Conservation (phyloP, 176 grass and related monocot genomes). For the Carex cristatella region DNA sequence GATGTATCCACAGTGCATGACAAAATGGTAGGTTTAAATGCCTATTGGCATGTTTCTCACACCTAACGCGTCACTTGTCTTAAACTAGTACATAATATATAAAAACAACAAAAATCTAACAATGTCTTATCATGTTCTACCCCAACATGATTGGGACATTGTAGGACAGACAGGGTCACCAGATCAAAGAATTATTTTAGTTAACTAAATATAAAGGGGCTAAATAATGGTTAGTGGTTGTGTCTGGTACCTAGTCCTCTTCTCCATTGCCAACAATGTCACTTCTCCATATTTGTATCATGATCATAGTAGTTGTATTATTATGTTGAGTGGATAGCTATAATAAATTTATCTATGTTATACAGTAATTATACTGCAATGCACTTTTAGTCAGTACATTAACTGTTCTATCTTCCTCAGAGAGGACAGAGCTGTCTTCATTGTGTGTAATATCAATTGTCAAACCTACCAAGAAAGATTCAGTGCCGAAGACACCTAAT, state of each 20-base stretch:
- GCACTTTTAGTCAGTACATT: neutral
- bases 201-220: neutral
- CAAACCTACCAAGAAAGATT: neutral
- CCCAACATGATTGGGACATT: constrained; percentile 13
- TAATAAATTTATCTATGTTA: neutral
- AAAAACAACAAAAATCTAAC: neutral
- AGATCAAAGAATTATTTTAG: neutral
- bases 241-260: neutral
- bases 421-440: neutral
- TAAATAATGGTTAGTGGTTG: neutral
- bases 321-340: neutral
- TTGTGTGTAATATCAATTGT: neutral
- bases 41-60: constrained; percentile 18
- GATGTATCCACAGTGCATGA: constrained; percentile 4
- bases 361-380: neutral
- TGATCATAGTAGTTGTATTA: constrained; percentile 11
- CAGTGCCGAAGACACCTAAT: neutral
- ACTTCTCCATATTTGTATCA: neutral
- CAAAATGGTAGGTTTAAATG: constrained; percentile 14
- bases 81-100: neutral
- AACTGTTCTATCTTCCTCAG: neutral
- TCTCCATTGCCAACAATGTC: neutral
- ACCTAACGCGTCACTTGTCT: neutral
- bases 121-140: neutral
- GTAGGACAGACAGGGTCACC: constrained; percentile 13